A percentile compares a stretch with the other conserved stretches of the same genome.
Conservation (phyloP, 2,329 filamentous ascomycete genomes). For the Chrysoporthe puriensis region DNA sequence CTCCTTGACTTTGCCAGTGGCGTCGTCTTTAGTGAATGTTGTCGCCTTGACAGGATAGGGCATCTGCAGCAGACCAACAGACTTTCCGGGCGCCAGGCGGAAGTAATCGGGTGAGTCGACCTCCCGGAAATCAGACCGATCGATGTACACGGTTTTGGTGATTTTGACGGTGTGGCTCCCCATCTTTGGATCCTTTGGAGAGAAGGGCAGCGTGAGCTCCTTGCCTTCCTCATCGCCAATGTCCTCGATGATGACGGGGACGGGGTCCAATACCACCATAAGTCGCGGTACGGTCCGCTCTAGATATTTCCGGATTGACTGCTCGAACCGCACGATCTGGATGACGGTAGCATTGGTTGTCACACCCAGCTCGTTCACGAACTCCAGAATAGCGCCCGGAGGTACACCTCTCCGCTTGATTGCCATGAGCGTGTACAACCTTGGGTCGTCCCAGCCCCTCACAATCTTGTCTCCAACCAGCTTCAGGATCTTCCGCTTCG, state of each 20-base stretch:
- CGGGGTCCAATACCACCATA: constrained; percentile 86
- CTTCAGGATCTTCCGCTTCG: constrained; percentile 81
- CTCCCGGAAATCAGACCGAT: constrained; percentile 71
- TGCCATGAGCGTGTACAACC: constrained; percentile 84
- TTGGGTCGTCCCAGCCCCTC: constrained; percentile 87
- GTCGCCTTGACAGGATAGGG: constrained; percentile 67
- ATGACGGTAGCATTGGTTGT: constrained; percentile 82
- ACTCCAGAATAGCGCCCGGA: constrained; percentile 84
- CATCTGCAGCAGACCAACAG: constrained; percentile 68
- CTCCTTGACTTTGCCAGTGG: constrained; percentile 46
- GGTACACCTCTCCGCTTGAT: constrained; percentile 85
- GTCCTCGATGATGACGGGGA: constrained; percentile 82
- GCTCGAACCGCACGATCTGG: constrained; percentile 80
- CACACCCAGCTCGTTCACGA: constrained; percentile 89
- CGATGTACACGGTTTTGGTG: constrained; percentile 70
- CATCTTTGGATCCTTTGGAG: constrained; percentile 38
- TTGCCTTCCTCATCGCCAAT: constrained; percentile 65
- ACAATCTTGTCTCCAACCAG: constrained; percentile 74
- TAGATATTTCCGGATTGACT: constrained; percentile 81
- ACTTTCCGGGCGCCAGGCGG: constrained; percentile 69
- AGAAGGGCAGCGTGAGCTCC: constrained; percentile 72
- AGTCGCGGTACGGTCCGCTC: constrained; percentile 86
- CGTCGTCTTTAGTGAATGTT: constrained; percentile 63
- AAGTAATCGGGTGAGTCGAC: constrained; percentile 70
- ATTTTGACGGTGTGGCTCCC: constrained; percentile 48